A percentile compares a stretch with the other conserved stretches of the same genome.
These are phyloP conservation scores for Wallacemonas sp. DNA, from an alignment of 208 protist genomes.

Conservation along the genomic window DNA sequence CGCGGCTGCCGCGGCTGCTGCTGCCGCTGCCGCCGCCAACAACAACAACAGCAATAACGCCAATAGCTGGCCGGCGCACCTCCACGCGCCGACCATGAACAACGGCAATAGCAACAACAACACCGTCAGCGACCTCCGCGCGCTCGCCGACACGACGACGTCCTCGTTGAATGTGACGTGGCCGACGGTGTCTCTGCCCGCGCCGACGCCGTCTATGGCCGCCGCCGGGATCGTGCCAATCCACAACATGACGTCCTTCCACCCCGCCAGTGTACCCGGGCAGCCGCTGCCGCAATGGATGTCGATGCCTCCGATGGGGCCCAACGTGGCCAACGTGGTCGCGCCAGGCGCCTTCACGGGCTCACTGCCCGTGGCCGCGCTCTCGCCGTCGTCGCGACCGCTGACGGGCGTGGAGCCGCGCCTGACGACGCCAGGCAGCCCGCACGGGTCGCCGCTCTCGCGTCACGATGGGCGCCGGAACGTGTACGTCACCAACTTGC, in stretches of 20 bases:
- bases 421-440: neutral
- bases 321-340: constrained; percentile 7
- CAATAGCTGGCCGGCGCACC: no score
- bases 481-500: constrained; percentile 67
- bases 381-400: neutral
- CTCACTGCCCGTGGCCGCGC: no score
- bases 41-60: neutral
- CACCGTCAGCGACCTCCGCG: neutral
- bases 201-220: neutral
- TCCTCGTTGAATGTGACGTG: constrained; percentile 17
- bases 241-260: neutral
- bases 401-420: neutral
- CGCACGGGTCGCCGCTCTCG: neutral
- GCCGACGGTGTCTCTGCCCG: constrained; percentile 1
- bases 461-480: constrained; percentile 31
- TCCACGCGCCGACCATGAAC: no score
- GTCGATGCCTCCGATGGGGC: neutral
- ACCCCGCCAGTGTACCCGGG: neutral
- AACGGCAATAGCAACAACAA: neutral
- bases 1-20: no score
- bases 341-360: neutral
- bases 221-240: neutral
- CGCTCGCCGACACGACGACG: constrained; percentile 7
- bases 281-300: constrained; percentile 3
- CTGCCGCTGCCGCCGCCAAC: no score